These are phyloP conservation scores for Neurospora pannonica DNA, from an alignment of 495 filamentous ascomycete genomes.

Conservation along the genomic window DNA sequence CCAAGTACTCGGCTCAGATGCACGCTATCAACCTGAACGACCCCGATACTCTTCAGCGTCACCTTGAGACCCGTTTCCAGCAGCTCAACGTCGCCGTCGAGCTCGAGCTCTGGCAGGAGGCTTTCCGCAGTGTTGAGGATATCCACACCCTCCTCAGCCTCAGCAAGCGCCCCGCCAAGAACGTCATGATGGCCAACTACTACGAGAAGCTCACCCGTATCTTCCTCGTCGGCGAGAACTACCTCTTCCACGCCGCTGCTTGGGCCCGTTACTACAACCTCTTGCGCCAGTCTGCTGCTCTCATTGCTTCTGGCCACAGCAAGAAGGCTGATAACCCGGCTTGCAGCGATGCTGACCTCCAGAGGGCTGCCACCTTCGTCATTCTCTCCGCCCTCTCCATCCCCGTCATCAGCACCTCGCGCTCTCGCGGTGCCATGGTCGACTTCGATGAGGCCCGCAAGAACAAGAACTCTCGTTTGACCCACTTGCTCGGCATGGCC, in stretches of 20 bases:
- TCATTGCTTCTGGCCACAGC: constrained; percentile 74
- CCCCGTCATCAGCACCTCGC: constrained; percentile 95
- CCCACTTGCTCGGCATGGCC: constrained; percentile 88
- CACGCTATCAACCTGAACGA: constrained; percentile 98
- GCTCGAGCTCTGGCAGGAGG: constrained; percentile 97
- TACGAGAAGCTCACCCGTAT: constrained; percentile 98
- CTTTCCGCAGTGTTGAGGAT: constrained; percentile 96
- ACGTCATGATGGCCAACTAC: constrained; percentile 99
- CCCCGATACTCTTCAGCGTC: constrained; percentile 90
- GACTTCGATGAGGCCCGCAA: constrained; percentile 96
- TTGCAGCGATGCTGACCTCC: constrained; percentile 78
- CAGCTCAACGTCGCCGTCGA: constrained; percentile 97
- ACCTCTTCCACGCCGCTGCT: constrained; percentile 95
- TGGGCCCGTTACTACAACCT: constrained; percentile 97
- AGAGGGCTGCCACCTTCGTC: constrained; percentile 80
- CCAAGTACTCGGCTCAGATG: constrained; percentile 98
- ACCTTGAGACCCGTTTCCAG: constrained; percentile 95
- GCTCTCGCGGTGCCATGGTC: constrained; percentile 88
- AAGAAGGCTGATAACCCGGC: constrained; percentile 91
- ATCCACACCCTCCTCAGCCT: constrained; percentile 97
- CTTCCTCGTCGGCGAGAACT: constrained; percentile 98
- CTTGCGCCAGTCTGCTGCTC: constrained; percentile 77
- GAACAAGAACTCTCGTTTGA: constrained; percentile 96
- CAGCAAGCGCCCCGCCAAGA: constrained; percentile 98
- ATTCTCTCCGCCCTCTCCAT: constrained; percentile 93